Evolutionary conservation across 345 rosid genomes (phyloP).

Genomic region (Corymbia maculata): DNA sequence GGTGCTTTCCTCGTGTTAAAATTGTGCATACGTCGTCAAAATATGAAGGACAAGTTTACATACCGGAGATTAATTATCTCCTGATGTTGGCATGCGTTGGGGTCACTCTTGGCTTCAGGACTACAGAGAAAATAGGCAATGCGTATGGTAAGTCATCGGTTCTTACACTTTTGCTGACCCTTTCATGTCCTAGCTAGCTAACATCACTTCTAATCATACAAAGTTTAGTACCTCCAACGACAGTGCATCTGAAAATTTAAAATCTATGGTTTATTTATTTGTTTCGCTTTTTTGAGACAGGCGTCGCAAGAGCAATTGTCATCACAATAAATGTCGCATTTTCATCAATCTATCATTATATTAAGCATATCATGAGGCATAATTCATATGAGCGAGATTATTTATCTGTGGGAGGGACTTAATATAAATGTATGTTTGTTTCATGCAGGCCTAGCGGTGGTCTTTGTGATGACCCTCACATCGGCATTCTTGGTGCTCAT

Average conservation of each 20-base stretch:
- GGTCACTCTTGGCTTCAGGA: constrained; percentile 35
- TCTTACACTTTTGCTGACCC: neutral
- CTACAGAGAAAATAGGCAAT: constrained; percentile 32
- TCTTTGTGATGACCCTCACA: constrained; percentile 32
- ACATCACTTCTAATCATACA: neutral
- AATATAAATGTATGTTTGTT: neutral
- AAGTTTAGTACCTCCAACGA: neutral
- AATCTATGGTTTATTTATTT: neutral
- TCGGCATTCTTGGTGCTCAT: constrained; percentile 28
- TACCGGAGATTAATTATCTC: constrained; percentile 39
- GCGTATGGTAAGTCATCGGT: constrained; percentile 35
- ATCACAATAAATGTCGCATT: neutral
- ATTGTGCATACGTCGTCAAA: constrained; percentile 39
- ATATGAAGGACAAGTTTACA: constrained; percentile 40
- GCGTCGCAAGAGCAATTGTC: neutral
- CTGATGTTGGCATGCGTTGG: constrained; percentile 42
- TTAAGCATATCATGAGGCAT: neutral
- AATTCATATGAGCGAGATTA: neutral
- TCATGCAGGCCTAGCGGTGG: constrained; percentile 36
- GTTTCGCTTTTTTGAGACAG: neutral
- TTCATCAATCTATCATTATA: neutral
- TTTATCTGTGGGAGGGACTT: neutral
- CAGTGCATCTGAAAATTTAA: neutral
- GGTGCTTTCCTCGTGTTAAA: constrained; percentile 47
- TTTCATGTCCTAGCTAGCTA: neutral